Conservation (phyloP, 768 basidiomycete genomes). For the Russula lepida region DNA sequence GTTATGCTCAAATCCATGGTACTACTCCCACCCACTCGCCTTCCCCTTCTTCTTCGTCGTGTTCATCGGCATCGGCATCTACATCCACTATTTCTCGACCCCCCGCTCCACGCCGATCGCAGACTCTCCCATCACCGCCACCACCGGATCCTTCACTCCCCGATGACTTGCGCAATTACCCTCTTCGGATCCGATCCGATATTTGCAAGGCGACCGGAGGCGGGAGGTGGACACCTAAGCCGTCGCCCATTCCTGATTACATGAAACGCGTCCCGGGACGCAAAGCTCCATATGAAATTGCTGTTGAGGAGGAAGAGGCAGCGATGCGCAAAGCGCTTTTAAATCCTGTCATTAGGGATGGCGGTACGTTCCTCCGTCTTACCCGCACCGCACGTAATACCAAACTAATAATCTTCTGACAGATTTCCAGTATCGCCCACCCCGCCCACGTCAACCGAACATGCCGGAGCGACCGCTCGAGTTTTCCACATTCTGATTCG, state of each 20-base stretch:
- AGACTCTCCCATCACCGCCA: conserved; percentile 29
- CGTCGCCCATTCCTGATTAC: conserved; percentile 35
- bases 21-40: conserved; percentile 33
- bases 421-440: conserved; percentile 63
- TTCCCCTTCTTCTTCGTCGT: not conserved
- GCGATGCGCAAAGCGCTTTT: conserved; percentile 39
- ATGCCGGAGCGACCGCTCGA: conserved; percentile 39
- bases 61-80: conserved; percentile 30
- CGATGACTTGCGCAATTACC: conserved; percentile 69
- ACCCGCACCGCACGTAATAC: not conserved
- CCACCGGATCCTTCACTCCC: conserved; percentile 31
- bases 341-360: conserved; percentile 62
- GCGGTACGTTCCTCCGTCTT: conserved; percentile 25
- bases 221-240: conserved; percentile 67
- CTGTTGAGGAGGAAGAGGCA: conserved; percentile 59
- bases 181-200: conserved; percentile 53
- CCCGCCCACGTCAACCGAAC: conserved; percentile 40
- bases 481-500: conserved; percentile 53
- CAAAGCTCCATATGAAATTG: conserved; percentile 59
- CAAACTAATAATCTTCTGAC: not conserved
- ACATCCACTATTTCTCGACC: not conserved
- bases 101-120: conserved; percentile 24
- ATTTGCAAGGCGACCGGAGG: conserved; percentile 75
- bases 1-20: conserved; percentile 67
- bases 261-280: conserved; percentile 54